Evolutionary conservation across 129 eudicot genomes (phyloP), one percentile per base, ranked within the genome.

Genomic region (Logfia minima): DNA sequence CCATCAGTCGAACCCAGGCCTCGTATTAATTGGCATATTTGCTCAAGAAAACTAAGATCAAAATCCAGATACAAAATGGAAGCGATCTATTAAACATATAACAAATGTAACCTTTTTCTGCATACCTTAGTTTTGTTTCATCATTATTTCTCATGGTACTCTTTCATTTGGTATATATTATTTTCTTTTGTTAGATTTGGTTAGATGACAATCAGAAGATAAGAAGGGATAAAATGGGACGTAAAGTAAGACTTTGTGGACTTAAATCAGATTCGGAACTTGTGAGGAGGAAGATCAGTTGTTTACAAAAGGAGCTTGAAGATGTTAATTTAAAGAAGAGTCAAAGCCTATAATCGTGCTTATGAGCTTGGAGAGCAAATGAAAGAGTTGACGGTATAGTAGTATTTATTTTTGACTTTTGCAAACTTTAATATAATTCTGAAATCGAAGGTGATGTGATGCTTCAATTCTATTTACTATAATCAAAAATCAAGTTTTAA

Each of bases 291-390:
- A 51, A 6, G 2, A 66, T 66, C 6, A n/a, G 22, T 51, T 76
- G 5, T 31, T 66, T 76, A 51, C 43, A 66, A 3, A 76, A 66
- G 56, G 51, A 76, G 32, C 80, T 76, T 32, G 66, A 76, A 52
- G 26, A 31, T 48, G 73, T 76, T 51, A 37, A 76, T n/a, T 48
- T 66, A 32, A 52, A 76, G 73, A 24, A 51, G 21, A 52, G 7
- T 19, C 9, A 10, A 29, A 66, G 52, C 73, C 35, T 63, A 64
- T 26, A 66, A 76, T 28, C 56, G 35, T 19, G 34, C 66, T 19
- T 32, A 51, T 4, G 35, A 31, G 34, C 34, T 31, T 31, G 34
- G 34, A 31, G 34, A 31, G 34, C 34, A 31, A 31, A 31, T 31
- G 34, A 31, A 31, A 31, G 34, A 31, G 34, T 31, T 31, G 34